A percentile compares a stretch with the other conserved stretches of the same genome.
Evolutionary conservation across 768 basidiomycete genomes (phyloP).

Genomic region (Xanthoconium stramineum): DNA sequence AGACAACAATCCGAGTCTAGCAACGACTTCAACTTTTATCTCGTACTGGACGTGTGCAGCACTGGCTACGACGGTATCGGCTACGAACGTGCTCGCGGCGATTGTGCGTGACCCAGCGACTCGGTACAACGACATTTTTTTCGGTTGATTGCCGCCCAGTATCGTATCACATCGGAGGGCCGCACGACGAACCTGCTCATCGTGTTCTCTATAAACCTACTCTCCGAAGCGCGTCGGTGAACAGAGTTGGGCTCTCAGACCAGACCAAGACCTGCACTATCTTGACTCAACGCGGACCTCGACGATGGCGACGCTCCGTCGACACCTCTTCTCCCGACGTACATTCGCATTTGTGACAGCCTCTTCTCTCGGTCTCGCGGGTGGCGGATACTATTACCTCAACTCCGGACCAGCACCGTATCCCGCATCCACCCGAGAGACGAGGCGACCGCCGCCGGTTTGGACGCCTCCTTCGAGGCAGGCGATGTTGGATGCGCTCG

Average conservation of each 20-base stretch:
- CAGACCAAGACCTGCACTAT: no score
- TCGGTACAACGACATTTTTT: background rate
- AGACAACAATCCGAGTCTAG: background rate
- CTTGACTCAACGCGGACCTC: background rate
- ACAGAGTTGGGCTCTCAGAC: no score
- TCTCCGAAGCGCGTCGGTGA: background rate
- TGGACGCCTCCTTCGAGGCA: conserved; percentile 74
- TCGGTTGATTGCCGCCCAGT: no score
- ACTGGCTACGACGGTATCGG: no score
- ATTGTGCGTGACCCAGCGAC: background rate
- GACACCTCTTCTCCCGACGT: conserved; percentile 49
- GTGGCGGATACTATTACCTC: conserved; percentile 66
- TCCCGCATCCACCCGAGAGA: conserved; percentile 58
- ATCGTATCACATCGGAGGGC: background rate
- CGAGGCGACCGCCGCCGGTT: conserved; percentile 69
- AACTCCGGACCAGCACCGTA: conserved; percentile 66
- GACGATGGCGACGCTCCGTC: conserved; percentile 9
- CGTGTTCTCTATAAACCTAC: background rate
- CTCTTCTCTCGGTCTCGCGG: conserved; percentile 50
- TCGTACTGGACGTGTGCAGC: no score
- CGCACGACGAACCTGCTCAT: background rate
- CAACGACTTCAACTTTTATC: no score
- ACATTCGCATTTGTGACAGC: conserved; percentile 52
- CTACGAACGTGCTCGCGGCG: background rate
- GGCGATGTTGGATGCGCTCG: conserved; percentile 60